Evolutionary conservation across 345 rosid species (phyloP).

Genomic region (Sonneratia caseolaris): DNA sequence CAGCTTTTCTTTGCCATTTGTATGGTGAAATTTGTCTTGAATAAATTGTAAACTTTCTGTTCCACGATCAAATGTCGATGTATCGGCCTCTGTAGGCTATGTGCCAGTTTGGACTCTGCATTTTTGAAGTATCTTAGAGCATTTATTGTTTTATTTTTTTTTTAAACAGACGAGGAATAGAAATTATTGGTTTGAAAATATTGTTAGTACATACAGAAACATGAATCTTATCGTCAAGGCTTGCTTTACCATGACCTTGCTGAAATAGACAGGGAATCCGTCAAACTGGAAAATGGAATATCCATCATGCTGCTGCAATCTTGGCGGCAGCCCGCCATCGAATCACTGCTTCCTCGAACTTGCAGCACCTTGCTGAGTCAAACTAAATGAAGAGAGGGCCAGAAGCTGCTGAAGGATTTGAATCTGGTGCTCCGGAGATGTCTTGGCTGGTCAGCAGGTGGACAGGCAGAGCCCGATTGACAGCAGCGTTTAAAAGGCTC

Average conservation of each 20-base stretch:
- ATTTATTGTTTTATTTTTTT: too few species aligned
- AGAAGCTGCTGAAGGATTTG: too few species aligned
- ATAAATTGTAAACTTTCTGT: background rate
- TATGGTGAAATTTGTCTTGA: background rate
- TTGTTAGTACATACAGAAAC: too few species aligned
- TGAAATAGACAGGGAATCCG: background rate
- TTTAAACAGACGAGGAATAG: too few species aligned
- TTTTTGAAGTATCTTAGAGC: background rate
- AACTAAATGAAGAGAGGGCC: too few species aligned
- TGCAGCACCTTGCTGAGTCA: too few species aligned
- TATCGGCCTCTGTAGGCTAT: background rate
- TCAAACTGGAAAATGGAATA: background rate
- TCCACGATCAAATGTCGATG: background rate
- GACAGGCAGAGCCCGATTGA: background rate
- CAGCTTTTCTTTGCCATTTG: background rate
- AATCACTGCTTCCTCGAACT: too few species aligned
- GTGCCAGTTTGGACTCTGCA: background rate
- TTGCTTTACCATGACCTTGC: background rate
- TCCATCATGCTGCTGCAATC: background rate
- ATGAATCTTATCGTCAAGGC: too few species aligned
- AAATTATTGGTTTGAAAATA: too few species aligned
- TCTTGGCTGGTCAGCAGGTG: too few species aligned
- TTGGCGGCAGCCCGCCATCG: background rate
- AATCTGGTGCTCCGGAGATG: too few species aligned
- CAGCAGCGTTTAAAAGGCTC: background rate